These are phyloP conservation scores for Harrya chromipes DNA, from an alignment of 768 basidiomycete genomes.

Conservation along the genomic window DNA sequence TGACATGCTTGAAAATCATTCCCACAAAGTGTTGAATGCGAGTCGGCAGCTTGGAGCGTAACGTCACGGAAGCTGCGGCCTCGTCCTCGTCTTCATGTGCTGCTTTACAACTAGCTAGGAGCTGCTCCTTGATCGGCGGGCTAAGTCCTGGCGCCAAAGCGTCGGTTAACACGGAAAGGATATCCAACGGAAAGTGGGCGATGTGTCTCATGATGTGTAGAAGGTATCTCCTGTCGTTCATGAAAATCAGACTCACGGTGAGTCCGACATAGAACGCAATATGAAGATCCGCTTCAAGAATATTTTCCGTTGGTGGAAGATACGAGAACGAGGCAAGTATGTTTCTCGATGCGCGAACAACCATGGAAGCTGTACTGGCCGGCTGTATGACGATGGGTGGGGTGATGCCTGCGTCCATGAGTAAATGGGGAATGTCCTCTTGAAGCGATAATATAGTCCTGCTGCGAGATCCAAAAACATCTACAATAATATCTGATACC, in stretches of 20 bases:
- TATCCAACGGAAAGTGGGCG: slow-evolving; percentile 40
- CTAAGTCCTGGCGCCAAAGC: slow-evolving; percentile 36
- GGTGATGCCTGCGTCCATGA: slow-evolving; percentile 26
- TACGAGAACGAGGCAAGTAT: slow-evolving; percentile 34
- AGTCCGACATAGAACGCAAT: slow-evolving; percentile 37
- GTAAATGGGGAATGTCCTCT: slow-evolving; percentile 34
- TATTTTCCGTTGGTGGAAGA: slow-evolving; percentile 15
- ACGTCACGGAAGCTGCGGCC: slow-evolving; percentile 22
- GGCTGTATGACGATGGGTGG: slow-evolving; percentile 26
- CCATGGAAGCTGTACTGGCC: slow-evolving; percentile 34
- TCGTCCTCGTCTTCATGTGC: slow-evolving; percentile 32
- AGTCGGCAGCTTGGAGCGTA: slow-evolving; percentile 23
- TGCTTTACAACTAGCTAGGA: slow-evolving; percentile 32
- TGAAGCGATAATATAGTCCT: slow-evolving; percentile 33
- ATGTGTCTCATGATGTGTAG: slow-evolving; percentile 33
- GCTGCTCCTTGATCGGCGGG: slow-evolving; percentile 17
- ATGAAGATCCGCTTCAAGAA: slow-evolving; percentile 33
- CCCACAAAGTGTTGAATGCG: slow-evolving; percentile 46
- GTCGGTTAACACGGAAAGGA: slow-evolving; percentile 39
- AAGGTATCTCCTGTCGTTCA: slow-evolving; percentile 32
- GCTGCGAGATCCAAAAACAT: slow-evolving; percentile 44
- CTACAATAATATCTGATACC: slow-evolving; percentile 41
- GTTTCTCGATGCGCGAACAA: slow-evolving; percentile 40
- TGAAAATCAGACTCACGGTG: slow-evolving; percentile 38
- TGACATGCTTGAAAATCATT: slow-evolving; percentile 42